Percentiles rank a stretch among this genome's conserved stretches.
These are phyloP conservation scores for Metarhizium sp. DNA, from an alignment of 2,329 filamentous ascomycete genomes.

Conservation along the genomic window DNA sequence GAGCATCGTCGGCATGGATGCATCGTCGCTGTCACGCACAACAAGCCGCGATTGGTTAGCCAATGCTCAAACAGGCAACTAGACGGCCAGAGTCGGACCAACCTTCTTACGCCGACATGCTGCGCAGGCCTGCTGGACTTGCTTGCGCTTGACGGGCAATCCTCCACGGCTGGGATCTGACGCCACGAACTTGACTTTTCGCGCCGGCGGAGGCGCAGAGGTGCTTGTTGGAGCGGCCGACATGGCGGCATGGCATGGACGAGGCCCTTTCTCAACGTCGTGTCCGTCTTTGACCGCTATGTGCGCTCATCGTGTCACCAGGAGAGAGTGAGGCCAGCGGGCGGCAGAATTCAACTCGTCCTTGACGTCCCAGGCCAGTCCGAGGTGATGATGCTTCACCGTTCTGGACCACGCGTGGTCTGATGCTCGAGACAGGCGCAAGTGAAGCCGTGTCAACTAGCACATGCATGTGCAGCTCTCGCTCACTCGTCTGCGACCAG, in stretches of 20 bases:
- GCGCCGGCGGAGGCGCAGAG: conserved; percentile 4
- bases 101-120: conserved; percentile 48
- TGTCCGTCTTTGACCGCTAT: not conserved
- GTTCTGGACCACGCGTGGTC: not conserved
- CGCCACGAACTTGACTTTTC: conserved; percentile 45
- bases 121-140: conserved; percentile 48
- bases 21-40: conserved; percentile 30
- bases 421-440: not conserved
- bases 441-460: not conserved
- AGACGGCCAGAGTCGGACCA: not conserved
- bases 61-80: not conserved
- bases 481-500: not conserved
- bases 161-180: conserved; percentile 40
- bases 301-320: not conserved
- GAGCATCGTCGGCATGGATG: conserved; percentile 27
- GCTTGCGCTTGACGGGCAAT: conserved; percentile 48
- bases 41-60: conserved; percentile 3
- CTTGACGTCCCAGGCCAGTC: not conserved
- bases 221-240: conserved; percentile 8
- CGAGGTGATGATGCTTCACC: not conserved
- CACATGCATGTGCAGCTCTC: not conserved
- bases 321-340: not conserved
- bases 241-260: conserved; percentile 11
- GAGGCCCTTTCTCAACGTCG: not conserved
- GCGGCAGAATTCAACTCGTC: not conserved